Conservation (phyloP, 2,329 filamentous ascomycete genomes). For the Scedosporium dehoogii region DNA sequence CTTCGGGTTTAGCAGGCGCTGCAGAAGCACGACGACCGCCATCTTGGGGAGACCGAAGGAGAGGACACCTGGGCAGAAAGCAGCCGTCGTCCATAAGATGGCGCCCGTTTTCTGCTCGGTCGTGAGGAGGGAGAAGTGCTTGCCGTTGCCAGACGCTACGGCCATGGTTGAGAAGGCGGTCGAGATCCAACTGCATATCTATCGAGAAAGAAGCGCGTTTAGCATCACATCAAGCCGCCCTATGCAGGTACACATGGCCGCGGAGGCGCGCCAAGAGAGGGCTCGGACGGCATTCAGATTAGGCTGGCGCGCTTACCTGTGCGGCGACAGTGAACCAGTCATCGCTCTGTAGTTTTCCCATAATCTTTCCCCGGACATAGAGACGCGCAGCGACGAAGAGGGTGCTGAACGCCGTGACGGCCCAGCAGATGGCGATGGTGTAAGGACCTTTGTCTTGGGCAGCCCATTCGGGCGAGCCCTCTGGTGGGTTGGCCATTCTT, state of each 20-base stretch:
- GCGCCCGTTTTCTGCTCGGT: slow-evolving; percentile 9
- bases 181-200: slow-evolving; percentile 11
- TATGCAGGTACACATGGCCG: no score
- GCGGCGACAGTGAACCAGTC: slow-evolving; percentile 11
- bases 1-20: slow-evolving; percentile 16
- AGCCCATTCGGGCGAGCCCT: background rate
- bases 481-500: background rate
- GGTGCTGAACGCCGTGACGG: slow-evolving; percentile 10
- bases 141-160: slow-evolving; percentile 13
- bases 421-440: slow-evolving; percentile 12
- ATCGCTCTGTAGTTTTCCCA: slow-evolving; percentile 10
- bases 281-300: no score
- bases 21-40: slow-evolving; percentile 17
- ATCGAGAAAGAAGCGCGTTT: background rate
- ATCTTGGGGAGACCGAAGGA: slow-evolving; percentile 19
- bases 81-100: slow-evolving; percentile 16
- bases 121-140: slow-evolving; percentile 11
- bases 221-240: no score
- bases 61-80: slow-evolving; percentile 17
- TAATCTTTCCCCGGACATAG: slow-evolving; percentile 9
- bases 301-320: background rate
- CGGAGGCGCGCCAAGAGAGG: background rate
- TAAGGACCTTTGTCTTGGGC: slow-evolving; percentile 12
- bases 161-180: slow-evolving; percentile 12
- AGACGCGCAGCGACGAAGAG: slow-evolving; percentile 11